These are phyloP conservation scores for Aspergillus sojae DNA, from an alignment of 2,329 filamentous ascomycete genomes.

Conservation along the genomic window DNA sequence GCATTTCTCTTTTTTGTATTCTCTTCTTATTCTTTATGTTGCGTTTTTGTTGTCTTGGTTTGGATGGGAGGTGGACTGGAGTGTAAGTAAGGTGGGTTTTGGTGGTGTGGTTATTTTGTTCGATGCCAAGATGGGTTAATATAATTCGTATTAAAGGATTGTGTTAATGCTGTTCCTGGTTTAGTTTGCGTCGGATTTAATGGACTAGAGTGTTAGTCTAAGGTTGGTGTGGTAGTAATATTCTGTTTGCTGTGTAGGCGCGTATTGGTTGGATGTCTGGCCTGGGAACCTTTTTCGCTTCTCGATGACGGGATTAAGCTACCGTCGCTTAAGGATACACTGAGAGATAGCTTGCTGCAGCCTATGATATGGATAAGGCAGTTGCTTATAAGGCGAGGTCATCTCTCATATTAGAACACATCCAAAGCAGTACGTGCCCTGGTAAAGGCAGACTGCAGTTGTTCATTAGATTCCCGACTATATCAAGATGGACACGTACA, in stretches of 20 bases:
- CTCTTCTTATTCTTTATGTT: neutral
- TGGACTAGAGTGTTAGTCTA: neutral
- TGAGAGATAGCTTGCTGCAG: too few relatives aligned
- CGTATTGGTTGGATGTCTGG: too few relatives aligned
- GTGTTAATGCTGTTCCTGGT: neutral
- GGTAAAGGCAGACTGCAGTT: neutral
- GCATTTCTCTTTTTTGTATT: conserved; percentile 15
- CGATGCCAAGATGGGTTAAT: neutral
- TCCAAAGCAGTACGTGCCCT: neutral
- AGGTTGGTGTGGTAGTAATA: neutral
- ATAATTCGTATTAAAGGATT: neutral
- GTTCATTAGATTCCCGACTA: neutral
- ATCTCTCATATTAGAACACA: neutral
- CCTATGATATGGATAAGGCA: neutral
- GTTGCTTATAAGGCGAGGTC: neutral
- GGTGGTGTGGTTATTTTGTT: neutral
- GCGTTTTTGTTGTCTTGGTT: neutral
- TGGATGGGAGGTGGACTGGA: neutral
- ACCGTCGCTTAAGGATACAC: too few relatives aligned
- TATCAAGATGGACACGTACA: neutral
- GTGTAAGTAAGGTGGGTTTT: neutral
- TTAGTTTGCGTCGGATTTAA: neutral
- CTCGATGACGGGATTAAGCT: neutral
- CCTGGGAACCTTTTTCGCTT: neutral
- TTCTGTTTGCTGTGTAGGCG: neutral